A percentile compares a stretch with the other conserved stretches of the same genome.
These are phyloP conservation scores for Calonectria naviculata DNA, from an alignment of 2,329 filamentous ascomycete species.

Conservation along the genomic window DNA sequence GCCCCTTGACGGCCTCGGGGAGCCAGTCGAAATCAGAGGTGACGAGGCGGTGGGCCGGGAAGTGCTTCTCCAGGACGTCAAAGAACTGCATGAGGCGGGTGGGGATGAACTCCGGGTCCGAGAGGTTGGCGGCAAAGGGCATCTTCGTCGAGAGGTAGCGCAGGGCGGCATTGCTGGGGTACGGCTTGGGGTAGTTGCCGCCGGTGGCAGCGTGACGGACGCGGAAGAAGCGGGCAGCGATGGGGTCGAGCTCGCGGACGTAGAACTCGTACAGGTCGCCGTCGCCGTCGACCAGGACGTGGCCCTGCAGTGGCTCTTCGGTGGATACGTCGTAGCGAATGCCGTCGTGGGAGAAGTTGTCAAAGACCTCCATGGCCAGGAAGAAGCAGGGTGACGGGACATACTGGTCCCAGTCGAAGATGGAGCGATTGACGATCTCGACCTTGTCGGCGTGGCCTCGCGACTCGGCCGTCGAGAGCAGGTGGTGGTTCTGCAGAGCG, in stretches of 20 bases:
- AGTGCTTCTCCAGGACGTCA: constrained; percentile 86
- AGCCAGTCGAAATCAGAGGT: constrained; percentile 91
- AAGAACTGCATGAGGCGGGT: constrained; percentile 98
- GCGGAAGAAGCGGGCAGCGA: constrained; percentile 84
- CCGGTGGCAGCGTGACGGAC: constrained; percentile 83
- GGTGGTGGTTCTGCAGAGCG: constrained; percentile 77
- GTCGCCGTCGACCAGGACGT: constrained; percentile 83
- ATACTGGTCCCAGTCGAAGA: constrained; percentile 92
- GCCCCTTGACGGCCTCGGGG: constrained; percentile 82
- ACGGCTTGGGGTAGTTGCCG: constrained; percentile 72
- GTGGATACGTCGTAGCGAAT: constrained; percentile 90
- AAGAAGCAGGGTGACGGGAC: constrained; percentile 98
- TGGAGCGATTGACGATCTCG: constrained; percentile 92
- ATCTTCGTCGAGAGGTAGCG: constrained; percentile 72
- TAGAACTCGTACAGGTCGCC: constrained; percentile 98
- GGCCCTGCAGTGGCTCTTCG: constrained; percentile 86
- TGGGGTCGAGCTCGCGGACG: constrained; percentile 80
- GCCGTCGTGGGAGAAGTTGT: constrained; percentile 97
- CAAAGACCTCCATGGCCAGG: constrained; percentile 96
- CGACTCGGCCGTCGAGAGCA: constrained; percentile 73
- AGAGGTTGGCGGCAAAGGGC: constrained; percentile 81
- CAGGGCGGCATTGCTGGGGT: constrained; percentile 62
- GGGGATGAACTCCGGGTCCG: constrained; percentile 90
- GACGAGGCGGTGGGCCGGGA: constrained; percentile 89
- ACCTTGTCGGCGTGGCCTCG: constrained; percentile 86